Conservation (phyloP, 371 early-diverging fungal genomes). For the Mucor sp. region DNA sequence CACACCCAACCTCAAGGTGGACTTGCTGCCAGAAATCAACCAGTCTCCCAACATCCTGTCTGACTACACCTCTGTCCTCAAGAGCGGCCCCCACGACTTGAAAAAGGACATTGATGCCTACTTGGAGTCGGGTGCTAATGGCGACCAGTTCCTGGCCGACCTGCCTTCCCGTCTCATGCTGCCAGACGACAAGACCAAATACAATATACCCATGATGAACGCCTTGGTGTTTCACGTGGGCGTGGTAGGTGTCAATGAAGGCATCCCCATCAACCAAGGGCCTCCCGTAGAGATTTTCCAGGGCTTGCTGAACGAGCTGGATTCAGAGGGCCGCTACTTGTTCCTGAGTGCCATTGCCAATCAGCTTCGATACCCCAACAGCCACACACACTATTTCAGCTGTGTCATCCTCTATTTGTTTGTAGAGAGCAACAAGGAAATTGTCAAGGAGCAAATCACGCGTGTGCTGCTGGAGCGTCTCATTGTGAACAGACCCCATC, state of each 20-base stretch:
- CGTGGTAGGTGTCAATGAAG: constrained; percentile 73
- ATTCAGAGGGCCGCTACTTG: constrained; percentile 88
- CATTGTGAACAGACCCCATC: constrained; percentile 96
- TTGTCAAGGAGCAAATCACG: constrained; percentile 93
- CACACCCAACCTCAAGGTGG: constrained; percentile 93
- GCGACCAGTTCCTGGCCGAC: neutral
- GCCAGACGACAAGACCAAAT: constrained; percentile 48
- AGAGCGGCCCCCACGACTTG: constrained; percentile 40
- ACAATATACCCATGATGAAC: constrained; percentile 84
- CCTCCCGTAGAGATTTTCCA: constrained; percentile 86
- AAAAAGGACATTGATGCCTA: constrained; percentile 77
- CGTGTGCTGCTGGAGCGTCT: constrained; percentile 93
- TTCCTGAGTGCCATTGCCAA: constrained; percentile 93
- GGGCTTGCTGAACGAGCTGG: constrained; percentile 74
- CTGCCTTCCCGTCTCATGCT: constrained; percentile 2
- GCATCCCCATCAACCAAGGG: constrained; percentile 67
- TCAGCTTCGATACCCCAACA: constrained; percentile 96
- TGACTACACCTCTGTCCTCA: constrained; percentile 72
- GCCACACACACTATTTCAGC: constrained; percentile 95
- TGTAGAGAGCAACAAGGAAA: constrained; percentile 80
- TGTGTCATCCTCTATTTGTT: constrained; percentile 86
- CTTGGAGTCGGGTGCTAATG: constrained; percentile 27
- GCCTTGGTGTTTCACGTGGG: constrained; percentile 90
- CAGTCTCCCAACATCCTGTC: constrained; percentile 85
- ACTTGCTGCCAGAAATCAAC: constrained; percentile 83